These are phyloP conservation scores for Epichloe aotearoae DNA, from an alignment of 2,329 filamentous ascomycete genomes.

Conservation along the genomic window DNA sequence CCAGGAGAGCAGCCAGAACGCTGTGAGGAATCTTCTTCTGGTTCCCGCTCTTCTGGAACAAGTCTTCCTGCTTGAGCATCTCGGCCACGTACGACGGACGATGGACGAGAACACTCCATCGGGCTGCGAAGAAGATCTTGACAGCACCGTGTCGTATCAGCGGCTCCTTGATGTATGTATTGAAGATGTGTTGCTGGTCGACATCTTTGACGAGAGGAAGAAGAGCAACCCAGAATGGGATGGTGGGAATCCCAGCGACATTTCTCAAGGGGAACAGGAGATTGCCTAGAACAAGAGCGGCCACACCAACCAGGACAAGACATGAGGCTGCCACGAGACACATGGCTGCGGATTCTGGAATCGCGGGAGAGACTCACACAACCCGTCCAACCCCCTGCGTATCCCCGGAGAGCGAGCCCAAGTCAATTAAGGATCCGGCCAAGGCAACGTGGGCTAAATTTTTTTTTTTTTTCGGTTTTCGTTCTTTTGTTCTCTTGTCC, in stretches of 20 bases:
- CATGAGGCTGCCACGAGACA: not conserved
- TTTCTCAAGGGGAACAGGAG: conserved; percentile 14
- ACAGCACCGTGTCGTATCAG: conserved; percentile 29
- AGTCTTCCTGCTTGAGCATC: conserved; percentile 20
- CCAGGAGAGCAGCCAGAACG: conserved; percentile 23
- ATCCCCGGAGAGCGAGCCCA: not conserved
- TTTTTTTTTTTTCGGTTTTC: no score
- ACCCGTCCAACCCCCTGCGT: not conserved
- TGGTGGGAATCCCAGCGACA: conserved; percentile 25
- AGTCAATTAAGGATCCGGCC: not conserved
- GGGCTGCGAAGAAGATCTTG: conserved; percentile 33
- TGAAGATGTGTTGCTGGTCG: conserved; percentile 28
- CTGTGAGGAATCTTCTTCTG: conserved; percentile 27
- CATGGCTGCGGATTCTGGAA: not conserved
- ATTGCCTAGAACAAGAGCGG: not conserved
- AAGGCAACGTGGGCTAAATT: no score
- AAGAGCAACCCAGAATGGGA: conserved; percentile 30
- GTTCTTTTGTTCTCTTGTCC: not conserved
- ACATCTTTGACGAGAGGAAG: conserved; percentile 27
- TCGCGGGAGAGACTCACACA: not conserved
- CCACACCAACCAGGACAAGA: not conserved
- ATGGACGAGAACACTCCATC: conserved; percentile 34
- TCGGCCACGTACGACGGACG: conserved; percentile 29
- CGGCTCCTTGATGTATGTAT: conserved; percentile 23
- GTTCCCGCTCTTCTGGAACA: conserved; percentile 26